Conservation (phyloP, 139 green algal species). For the Trebouxia sp. region DNA sequence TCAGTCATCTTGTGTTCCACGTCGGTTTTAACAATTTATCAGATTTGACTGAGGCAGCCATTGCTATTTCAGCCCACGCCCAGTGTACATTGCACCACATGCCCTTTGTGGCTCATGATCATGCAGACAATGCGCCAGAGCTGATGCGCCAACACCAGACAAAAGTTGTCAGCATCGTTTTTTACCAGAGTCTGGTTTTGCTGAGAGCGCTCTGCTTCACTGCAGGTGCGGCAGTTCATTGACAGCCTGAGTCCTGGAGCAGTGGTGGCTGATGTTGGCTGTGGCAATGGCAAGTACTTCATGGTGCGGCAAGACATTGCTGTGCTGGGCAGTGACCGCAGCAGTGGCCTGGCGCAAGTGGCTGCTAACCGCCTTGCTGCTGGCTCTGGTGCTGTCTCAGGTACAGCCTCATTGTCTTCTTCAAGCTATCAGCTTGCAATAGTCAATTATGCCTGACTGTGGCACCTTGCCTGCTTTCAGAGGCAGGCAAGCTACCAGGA, state of each 20-base stretch:
- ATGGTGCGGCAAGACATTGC: slow-evolving; percentile 72
- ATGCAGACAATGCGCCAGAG: too few relatives aligned
- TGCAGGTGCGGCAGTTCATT: slow-evolving; percentile 83
- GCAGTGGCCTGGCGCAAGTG: slow-evolving; percentile 56
- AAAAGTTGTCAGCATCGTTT: too few relatives aligned
- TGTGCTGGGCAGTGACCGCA: slow-evolving; percentile 77
- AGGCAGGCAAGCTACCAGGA: too few relatives aligned
- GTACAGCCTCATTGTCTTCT: neutral
- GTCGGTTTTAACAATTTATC: too few relatives aligned
- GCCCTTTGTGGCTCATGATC: too few relatives aligned
- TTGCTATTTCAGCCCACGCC: too few relatives aligned
- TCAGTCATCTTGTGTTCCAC: too few relatives aligned
- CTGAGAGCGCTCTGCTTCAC: too few relatives aligned
- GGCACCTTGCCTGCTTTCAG: neutral
- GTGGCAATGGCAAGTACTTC: slow-evolving; percentile 99
- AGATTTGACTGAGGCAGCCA: too few relatives aligned
- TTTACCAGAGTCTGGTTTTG: too few relatives aligned
- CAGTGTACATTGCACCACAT: too few relatives aligned
- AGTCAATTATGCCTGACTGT: neutral
- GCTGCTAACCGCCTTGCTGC: slow-evolving; percentile 45
- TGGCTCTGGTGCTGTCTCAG: neutral
- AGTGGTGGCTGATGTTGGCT: slow-evolving; percentile 91
- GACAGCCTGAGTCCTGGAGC: slow-evolving; percentile 60
- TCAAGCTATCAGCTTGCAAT: neutral
- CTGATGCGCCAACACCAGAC: too few relatives aligned